These are phyloP conservation scores for Planoprotostelium fungivorum DNA, from an alignment of 78 protist genomes.

Conservation along the genomic window DNA sequence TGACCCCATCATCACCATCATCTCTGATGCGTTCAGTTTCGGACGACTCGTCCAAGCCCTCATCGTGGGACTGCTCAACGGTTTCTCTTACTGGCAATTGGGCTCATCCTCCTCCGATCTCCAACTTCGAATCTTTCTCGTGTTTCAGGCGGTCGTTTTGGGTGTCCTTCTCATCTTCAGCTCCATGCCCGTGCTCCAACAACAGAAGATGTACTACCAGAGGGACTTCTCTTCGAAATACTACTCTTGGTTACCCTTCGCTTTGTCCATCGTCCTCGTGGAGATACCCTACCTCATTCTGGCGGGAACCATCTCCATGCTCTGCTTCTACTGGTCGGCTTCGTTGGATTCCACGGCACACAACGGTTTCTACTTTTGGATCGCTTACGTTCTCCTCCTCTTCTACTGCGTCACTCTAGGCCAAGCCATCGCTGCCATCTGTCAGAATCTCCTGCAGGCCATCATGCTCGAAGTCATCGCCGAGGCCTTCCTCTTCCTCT, in stretches of 20 bases:
- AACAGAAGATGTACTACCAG: slow-evolving; percentile 20
- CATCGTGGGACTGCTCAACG: slow-evolving; percentile 16
- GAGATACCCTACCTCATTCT: slow-evolving; percentile 27
- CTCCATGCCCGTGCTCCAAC: slow-evolving; percentile 14
- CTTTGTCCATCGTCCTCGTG: slow-evolving; percentile 16
- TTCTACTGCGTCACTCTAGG: slow-evolving; percentile 25
- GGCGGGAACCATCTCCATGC: slow-evolving; percentile 18
- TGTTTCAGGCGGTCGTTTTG: slow-evolving; percentile 26
- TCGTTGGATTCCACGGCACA: not conserved
- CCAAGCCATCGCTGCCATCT: slow-evolving; percentile 23
- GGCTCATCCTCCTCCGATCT: slow-evolving; percentile 22
- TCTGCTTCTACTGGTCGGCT: slow-evolving; percentile 23
- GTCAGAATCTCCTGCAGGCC: slow-evolving; percentile 11
- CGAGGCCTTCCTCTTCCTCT: slow-evolving; percentile 8
- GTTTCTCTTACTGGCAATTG: slow-evolving; percentile 24
- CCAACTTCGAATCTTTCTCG: slow-evolving; percentile 23
- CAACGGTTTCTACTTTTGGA: too few species aligned
- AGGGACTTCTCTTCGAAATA: slow-evolving; percentile 25
- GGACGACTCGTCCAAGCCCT: not conserved
- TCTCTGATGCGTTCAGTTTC: not conserved
- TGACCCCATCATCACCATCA: not conserved
- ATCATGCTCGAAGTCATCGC: not conserved
- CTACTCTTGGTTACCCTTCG: slow-evolving; percentile 32
- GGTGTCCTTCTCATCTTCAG: slow-evolving; percentile 25
- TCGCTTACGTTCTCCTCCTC: not conserved